Evolutionary conservation across 1,139 yeast species (phyloP).

Genomic region (Arxiozyma slooffiae): DNA sequence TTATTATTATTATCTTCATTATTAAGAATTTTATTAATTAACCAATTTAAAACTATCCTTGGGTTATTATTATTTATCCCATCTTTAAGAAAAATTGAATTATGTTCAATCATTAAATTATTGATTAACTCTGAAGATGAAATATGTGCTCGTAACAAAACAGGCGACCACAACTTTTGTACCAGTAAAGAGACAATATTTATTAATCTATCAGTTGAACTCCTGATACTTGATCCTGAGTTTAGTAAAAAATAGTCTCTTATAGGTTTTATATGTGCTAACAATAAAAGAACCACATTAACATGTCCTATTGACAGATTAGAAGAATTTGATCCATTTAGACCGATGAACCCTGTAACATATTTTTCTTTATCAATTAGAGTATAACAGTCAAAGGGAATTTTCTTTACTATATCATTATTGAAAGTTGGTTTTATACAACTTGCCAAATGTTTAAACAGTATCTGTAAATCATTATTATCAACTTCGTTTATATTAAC

Average conservation of each 20-base stretch:
- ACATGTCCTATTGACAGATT: constrained; percentile 24
- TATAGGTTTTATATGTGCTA: constrained; percentile 46
- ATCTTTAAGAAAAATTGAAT: constrained; percentile 34
- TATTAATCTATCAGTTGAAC: constrained; percentile 27
- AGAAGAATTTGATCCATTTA: constrained; percentile 38
- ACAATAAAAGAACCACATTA: constrained; percentile 47
- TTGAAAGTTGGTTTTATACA: constrained; percentile 44
- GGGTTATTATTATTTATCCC: constrained; percentile 39
- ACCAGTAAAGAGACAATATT: constrained; percentile 38
- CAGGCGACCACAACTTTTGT: constrained; percentile 56
- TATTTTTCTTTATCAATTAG: constrained; percentile 38
- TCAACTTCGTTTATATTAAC: constrained; percentile 8
- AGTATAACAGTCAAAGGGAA: constrained; percentile 32
- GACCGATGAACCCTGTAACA: constrained; percentile 55
- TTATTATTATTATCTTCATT: too few relatives aligned
- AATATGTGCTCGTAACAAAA: constrained; percentile 48
- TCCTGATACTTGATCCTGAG: constrained; percentile 17
- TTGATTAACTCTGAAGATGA: constrained; percentile 61
- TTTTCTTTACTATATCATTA: constrained; percentile 27
- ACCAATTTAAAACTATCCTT: constrained; percentile 48
- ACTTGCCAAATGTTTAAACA: constrained; percentile 42
- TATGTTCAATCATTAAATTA: constrained; percentile 32
- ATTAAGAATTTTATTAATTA: constrained; percentile 40
- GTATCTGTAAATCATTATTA: too few relatives aligned
- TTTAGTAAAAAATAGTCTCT: constrained; percentile 42